Evolutionary conservation across 2,329 filamentous ascomycete species (phyloP).

Genomic region (Fusarium drepaniforme): DNA sequence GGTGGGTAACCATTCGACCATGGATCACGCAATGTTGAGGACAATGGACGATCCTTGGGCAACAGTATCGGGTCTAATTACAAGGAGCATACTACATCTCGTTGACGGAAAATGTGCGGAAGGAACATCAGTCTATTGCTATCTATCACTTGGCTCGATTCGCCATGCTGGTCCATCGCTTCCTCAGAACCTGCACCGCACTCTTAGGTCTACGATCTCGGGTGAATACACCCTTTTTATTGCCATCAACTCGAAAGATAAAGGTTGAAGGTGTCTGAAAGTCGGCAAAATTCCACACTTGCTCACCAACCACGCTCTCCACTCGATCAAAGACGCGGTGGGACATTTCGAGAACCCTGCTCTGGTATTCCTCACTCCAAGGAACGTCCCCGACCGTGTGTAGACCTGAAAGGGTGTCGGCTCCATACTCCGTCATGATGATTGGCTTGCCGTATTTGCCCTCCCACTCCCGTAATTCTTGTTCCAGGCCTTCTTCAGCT

Average conservation of each 20-base stretch:
- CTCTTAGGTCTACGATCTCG: slow-evolving; percentile 22
- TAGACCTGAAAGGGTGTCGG: slow-evolving; percentile 15
- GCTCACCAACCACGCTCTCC: slow-evolving; percentile 28
- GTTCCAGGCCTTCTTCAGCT: slow-evolving; percentile 17
- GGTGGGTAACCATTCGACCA: neutral
- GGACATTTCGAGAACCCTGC: slow-evolving; percentile 24
- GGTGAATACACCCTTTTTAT: slow-evolving; percentile 37
- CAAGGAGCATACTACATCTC: too few relatives aligned
- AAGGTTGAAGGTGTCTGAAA: slow-evolving; percentile 21
- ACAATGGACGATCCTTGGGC: neutral
- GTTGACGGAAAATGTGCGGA: too few relatives aligned
- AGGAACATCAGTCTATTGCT: neutral
- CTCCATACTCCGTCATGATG: slow-evolving; percentile 26
- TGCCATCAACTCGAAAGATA: slow-evolving; percentile 32
- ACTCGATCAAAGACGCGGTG: slow-evolving; percentile 31
- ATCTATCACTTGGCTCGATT: neutral
- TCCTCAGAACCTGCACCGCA: slow-evolving; percentile 15
- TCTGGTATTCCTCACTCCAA: slow-evolving; percentile 36
- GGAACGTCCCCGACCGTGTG: slow-evolving; percentile 27
- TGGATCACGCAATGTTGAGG: neutral
- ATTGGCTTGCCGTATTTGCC: slow-evolving; percentile 22
- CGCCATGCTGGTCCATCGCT: slow-evolving; percentile 10
- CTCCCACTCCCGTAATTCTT: slow-evolving; percentile 12
- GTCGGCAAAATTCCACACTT: slow-evolving; percentile 37
- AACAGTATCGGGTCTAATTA: neutral